Base-by-base conservation (phyloP, 2,329 filamentous ascomycete species). In the Keithomyces neogunnii region DNA sequence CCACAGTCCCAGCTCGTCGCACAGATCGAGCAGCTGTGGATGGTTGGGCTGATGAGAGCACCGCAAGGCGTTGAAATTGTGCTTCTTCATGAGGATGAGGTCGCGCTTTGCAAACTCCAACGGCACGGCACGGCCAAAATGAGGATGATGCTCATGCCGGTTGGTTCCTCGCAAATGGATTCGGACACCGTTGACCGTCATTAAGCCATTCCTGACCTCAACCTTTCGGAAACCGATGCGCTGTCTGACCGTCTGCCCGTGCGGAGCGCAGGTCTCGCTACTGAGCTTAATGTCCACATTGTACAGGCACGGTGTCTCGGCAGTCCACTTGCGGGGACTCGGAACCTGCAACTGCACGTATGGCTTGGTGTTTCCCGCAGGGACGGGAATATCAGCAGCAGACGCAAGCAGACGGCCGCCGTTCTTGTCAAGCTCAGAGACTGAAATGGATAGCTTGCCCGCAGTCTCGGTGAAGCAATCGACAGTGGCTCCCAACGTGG, bases 31-130 rank as follows among this genome's bases (percentile, higher is more conserved):
- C 2, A 86, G 60, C 3, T 71, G 69, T 1, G 78, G 76, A 56
- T 85, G 76, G n/a, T 80, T 82, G 0, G 83, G 81, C 54, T 88
- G 83, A 60, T 89, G 85, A 1, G 78, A 84, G 48, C 79, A 84
- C 0, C 85, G 80, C 4, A 89, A 72, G 1, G 85, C 81, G 56
- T 89, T 88, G 66, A 88, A 75, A 58, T 88, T 88, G 69, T 86
- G 77, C 5, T 67, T 70, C 64, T 88, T 88, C 84, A 88, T 88
- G 3, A 82, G 68, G 2, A 83, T 59, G 1, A 88, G 69, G 56
- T 88, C 85, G 11, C 71, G 65, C 55, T 76, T 75, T 60, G 86
- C 77, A 51, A 78, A 85, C 2, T 83, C 78, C 5, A 78, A 64
- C 0, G 83, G 82, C 0, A 87, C 81, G 1, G 82, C 75, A 0